A percentile compares a stretch with the other conserved stretches of the same genome.
Conservation (phyloP, 164 flowering plant species). For the Magnolia changhungtana region DNA sequence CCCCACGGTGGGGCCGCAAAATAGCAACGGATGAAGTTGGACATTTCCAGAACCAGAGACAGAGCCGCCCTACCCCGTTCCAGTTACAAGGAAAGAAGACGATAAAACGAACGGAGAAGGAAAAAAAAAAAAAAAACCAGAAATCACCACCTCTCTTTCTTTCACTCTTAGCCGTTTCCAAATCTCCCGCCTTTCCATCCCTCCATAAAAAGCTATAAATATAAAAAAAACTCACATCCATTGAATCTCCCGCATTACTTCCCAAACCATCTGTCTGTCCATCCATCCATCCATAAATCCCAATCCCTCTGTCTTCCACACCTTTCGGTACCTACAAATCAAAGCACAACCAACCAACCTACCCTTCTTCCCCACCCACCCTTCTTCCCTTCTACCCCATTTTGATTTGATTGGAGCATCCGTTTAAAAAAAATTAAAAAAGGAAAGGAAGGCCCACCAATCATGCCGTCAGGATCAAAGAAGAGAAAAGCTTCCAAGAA, state of each 20-base stretch:
- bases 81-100: background rate
- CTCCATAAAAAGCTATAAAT: background rate
- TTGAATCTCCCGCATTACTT: background rate
- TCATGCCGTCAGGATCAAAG: slow-evolving; percentile 75
- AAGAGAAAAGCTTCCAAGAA: slow-evolving; percentile 71
- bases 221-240: background rate
- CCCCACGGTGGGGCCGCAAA: background rate
- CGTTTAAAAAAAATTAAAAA: background rate
- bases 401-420: background rate
- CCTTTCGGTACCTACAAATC: background rate
- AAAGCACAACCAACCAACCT: background rate
- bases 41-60: background rate
- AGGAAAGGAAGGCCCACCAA: slow-evolving; percentile 19
- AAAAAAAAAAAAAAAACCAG: background rate
- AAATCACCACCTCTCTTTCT: background rate
- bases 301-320: background rate
- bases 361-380: background rate
- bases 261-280: background rate
- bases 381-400: background rate
- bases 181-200: slow-evolving; percentile 4
- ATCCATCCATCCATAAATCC: background rate
- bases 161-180: background rate
- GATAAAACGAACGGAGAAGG: background rate
- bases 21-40: background rate
- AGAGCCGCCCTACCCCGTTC: background rate